Conservation (phyloP, 768 basidiomycete species). For the Boletellus ananas region DNA sequence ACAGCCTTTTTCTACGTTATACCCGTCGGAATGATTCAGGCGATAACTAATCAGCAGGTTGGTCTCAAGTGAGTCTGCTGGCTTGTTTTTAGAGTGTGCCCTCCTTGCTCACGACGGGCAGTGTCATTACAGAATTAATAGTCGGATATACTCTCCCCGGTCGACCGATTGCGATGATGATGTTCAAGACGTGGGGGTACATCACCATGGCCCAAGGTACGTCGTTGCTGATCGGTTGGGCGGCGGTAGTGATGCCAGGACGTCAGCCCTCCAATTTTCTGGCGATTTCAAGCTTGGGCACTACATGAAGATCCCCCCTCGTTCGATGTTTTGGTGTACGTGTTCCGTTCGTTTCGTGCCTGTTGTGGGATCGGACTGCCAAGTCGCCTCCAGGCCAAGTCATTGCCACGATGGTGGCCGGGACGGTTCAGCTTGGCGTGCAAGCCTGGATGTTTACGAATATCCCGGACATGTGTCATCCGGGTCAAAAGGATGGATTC, state of each 20-base stretch:
- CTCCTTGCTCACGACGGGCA: conserved; percentile 6
- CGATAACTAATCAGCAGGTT: conserved; percentile 78
- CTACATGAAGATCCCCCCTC: conserved; percentile 1
- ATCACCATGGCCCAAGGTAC: conserved; percentile 53
- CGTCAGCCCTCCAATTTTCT: background rate
- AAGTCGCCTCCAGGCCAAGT: conserved; percentile 42
- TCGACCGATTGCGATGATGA: conserved; percentile 73
- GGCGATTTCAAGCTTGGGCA: background rate
- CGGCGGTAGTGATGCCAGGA: background rate
- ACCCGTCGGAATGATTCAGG: conserved; percentile 73
- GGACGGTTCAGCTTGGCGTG: conserved; percentile 63
- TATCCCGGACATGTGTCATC: conserved; percentile 33
- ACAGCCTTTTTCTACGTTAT: conserved; percentile 59
- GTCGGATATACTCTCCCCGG: conserved; percentile 56
- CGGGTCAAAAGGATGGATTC: conserved; percentile 45
- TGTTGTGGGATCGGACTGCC: background rate
- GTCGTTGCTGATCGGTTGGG: background rate
- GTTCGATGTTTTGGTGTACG: conserved; percentile 54
- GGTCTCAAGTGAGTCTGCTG: conserved; percentile 29
- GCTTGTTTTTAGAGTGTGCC: background rate
- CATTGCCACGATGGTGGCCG: conserved; percentile 56
- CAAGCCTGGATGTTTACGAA: conserved; percentile 58
- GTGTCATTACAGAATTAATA: conserved; percentile 59
- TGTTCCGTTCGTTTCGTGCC: background rate
- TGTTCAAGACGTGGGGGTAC: conserved; percentile 73